Base-by-base conservation (phyloP, 192 early-diverging fungal species). In the Podila epicladia region DNA sequence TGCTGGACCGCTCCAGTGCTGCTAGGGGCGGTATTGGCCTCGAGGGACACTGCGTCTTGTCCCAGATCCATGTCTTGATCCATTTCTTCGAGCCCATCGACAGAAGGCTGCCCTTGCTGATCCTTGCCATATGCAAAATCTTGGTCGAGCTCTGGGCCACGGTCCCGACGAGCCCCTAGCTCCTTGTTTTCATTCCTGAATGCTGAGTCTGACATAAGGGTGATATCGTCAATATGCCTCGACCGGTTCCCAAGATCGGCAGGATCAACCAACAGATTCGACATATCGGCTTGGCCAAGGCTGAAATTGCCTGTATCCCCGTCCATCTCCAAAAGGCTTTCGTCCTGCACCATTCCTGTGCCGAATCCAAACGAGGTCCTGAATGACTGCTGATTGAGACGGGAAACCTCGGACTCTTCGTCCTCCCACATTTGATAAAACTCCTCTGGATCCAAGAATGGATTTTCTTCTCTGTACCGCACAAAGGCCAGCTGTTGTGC, bases 401-500 rank as follows among this genome's bases (percentile, higher is more conserved):
- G 58, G 1, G 68, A 63, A 12, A 61, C 13, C 15, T 45, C 64
- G 12, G 65, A 37, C 41, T 71, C 77, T 9, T 72, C 41, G 41
- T 45, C 77, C 2, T 80, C 77, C 77, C 77, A 80, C 3, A 67
- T 60, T 38, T 37, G 59, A 33, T 69, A 59, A n/a, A 65, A 67
- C 12, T 80, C 77, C 5, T 80, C 71, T 11, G 29, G 20, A 11
- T 72, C 67, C 13, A 72, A 57, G n/a, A 79, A 79, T 4, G 75
- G 75, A 29, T 79, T 79, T 15, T 79, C 64, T 28, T 66, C 70
- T 33, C 17, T 63, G 29, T 72, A 79, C 11, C 32, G 60, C 17
- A 66, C 59, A 37, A 63, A 64, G 5, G 64, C 70, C 11, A 26
- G 67, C 22, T 67, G 41, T 50, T 79, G 60, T 29, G 35, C 60